Evolutionary conservation across 768 basidiomycete species (phyloP), one percentile per base, ranked within the genome.

Genomic region (Russula emetica): DNA sequence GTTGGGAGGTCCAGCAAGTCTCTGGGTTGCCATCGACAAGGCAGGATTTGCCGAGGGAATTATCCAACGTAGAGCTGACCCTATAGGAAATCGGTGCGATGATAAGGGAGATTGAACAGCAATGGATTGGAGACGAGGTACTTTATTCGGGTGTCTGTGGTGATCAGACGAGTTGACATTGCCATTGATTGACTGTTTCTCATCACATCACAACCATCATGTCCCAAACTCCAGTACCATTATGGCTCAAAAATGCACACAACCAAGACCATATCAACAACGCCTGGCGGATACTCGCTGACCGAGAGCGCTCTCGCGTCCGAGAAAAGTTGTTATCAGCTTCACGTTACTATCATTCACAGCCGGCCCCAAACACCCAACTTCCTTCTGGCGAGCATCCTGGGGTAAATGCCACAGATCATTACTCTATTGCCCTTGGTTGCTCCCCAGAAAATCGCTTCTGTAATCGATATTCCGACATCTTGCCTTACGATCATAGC

Each of bases 401-500:
- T 11, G 69, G 69, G 22, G 49, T 63, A 24, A 74, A 76, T 7
- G 70, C 63, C 50, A 44, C 70, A 58, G 73, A 75, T 28, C 74
- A 87, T 67, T 92, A 90, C 71, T 83, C 87, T 16, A 75, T 85
- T 63, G 72, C 78, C 6, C 71, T 78, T n/a, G 87, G 83, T 22
- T 73, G 71, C 55, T 72, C 78, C 55, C 77, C 77, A 32, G 72
- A 71, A 30, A 82, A 88, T 69, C 54, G 69, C 24, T 68, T 68
- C 52, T 74, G 73, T 36, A 92, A 93, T 76, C 87, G 92, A 14
- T 94, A 94, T 69, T 55, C 71, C 32, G 83, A 92, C 69, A 81
- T 94, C 58, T 75, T 83, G 53, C 89, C 93, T 0, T 95, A 93
- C 72, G 90, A 95, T 74, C 82, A 89, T 55, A 93, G 89, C 0